A percentile compares a stretch with the other conserved stretches of the same genome.
Conservation (phyloP, 2,329 filamentous ascomycete genomes). For the Calonectria ilicicola region DNA sequence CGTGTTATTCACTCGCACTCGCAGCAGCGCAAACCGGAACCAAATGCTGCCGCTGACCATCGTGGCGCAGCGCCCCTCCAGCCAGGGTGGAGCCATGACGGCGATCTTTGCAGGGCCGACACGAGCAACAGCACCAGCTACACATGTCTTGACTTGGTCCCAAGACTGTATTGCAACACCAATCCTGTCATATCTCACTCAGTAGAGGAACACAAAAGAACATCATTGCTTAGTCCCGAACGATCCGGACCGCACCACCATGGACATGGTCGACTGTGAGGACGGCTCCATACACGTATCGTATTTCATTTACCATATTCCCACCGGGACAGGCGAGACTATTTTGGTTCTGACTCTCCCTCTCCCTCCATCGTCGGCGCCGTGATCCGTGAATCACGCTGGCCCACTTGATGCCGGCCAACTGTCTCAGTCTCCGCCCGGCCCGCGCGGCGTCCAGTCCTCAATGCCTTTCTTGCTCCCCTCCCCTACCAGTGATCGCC, state of each 20-base stretch:
- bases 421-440: conserved; percentile 25
- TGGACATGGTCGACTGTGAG: not conserved
- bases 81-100: conserved; percentile 29
- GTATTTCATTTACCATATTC: not conserved
- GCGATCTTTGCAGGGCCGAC: conserved; percentile 20
- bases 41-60: conserved; percentile 27
- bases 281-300: not conserved
- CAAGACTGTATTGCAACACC: not conserved
- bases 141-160: not conserved
- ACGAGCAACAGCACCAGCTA: conserved; percentile 1
- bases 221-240: not conserved
- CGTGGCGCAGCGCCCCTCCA: conserved; percentile 38
- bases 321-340: conserved; percentile 13
- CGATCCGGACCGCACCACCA: not conserved
- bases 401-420: conserved; percentile 16
- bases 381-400: conserved; percentile 13
- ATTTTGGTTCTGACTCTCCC: not conserved
- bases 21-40: not conserved
- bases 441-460: conserved; percentile 7
- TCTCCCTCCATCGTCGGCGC: not conserved
- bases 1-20: not conserved
- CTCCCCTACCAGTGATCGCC: not conserved
- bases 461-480: conserved; percentile 6
- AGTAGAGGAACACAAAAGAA: not conserved
- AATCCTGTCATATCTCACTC: not conserved